phyloP scores from a whole-genome alignment of 495 filamentous ascomycete species.

The Chaetomium cochliodes region DNA sequence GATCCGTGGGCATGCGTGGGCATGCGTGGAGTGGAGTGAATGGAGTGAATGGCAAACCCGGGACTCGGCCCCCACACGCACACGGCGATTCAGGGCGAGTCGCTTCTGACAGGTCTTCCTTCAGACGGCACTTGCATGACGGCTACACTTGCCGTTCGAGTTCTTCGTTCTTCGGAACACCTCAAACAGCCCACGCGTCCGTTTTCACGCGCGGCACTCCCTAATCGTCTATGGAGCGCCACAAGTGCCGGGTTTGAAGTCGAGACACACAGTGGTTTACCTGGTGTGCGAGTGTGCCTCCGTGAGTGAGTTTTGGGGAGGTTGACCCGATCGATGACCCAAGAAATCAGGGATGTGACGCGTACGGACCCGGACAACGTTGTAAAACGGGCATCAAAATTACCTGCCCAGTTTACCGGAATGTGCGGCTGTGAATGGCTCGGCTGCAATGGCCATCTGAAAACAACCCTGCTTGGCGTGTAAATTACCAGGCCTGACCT shows the following conservation, averaged over 20 bases:
- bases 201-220: too few species aligned
- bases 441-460: too few species aligned
- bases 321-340: neutral
- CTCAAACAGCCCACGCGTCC: neutral
- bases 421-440: neutral
- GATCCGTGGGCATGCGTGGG: neutral
- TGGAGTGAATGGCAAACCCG: neutral
- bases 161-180: neutral
- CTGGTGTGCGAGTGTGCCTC: neutral
- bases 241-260: neutral
- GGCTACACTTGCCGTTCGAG: neutral
- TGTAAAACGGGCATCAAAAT: neutral
- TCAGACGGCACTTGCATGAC: conserved; percentile 2
- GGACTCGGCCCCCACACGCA: neutral
- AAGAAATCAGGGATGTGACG: neutral
- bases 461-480: conserved; percentile 2
- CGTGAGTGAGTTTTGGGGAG: neutral
- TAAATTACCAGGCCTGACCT: neutral
- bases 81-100: too few species aligned
- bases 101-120: neutral
- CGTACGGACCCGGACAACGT: too few species aligned
- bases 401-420: neutral
- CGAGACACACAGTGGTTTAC: neutral
- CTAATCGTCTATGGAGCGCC: too few species aligned
- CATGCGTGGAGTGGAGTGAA: neutral